Percentiles rank a stretch among this genome's conserved stretches.
These are phyloP conservation scores for Austroboletus novae-zelandiae DNA, from an alignment of 1,284 basidiomycete species.

Conservation along the genomic window DNA sequence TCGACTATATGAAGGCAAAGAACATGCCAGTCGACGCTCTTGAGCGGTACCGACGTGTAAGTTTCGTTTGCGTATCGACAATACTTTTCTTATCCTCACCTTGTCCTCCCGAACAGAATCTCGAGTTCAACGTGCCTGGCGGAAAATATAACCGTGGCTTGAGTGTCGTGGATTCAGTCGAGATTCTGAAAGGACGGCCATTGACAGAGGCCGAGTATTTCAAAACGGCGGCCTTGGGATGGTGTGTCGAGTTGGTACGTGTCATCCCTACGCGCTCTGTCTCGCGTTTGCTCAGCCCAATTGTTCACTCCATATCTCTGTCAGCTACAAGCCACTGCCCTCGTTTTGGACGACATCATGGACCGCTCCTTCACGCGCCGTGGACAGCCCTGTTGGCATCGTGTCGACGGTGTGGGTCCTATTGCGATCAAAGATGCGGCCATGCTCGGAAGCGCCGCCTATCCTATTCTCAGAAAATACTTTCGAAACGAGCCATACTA, in stretches of 20 bases:
- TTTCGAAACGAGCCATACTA: slow-evolving; percentile 86
- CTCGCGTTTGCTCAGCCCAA: background rate
- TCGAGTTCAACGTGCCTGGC: slow-evolving; percentile 94
- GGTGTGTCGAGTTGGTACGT: slow-evolving; percentile 89
- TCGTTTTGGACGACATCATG: slow-evolving; percentile 99
- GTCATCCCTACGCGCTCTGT: background rate
- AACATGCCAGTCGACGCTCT: slow-evolving; percentile 63
- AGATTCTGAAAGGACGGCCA: slow-evolving; percentile 76
- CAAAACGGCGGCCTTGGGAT: slow-evolving; percentile 88
- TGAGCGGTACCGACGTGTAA: slow-evolving; percentile 59
- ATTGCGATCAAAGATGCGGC: slow-evolving; percentile 98
- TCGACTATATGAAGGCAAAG: slow-evolving; percentile 49
- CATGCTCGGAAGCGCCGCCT: slow-evolving; percentile 96
- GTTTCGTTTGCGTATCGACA: slow-evolving; percentile 16
- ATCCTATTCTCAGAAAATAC: slow-evolving; percentile 85
- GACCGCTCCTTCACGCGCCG: slow-evolving; percentile 91
- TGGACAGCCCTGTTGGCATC: slow-evolving; percentile 98
- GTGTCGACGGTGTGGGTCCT: slow-evolving; percentile 69
- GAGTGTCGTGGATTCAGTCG: slow-evolving; percentile 91
- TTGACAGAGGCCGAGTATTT: slow-evolving; percentile 84
- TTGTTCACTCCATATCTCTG: too few species aligned
- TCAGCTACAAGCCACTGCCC: slow-evolving; percentile 96
- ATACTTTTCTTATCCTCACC: background rate
- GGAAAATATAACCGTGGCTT: slow-evolving; percentile 97
- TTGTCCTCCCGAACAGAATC: slow-evolving; percentile 50